Base-by-base conservation (phyloP, 805 yeast genomes). In the Wickerhamiella sorbophila region DNA sequence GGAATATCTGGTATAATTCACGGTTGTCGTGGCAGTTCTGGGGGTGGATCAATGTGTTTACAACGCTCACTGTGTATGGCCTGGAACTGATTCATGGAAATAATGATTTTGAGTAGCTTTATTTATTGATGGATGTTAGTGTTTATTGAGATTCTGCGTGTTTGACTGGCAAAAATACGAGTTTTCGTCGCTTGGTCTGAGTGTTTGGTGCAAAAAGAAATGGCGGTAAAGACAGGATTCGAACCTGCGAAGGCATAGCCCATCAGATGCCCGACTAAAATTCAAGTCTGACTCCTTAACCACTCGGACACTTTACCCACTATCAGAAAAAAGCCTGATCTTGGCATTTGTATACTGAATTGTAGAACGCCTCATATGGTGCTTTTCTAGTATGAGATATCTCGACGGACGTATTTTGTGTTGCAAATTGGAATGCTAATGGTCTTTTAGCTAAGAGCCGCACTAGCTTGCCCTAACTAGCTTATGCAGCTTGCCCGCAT, bases 1-100 rank as follows among this genome's bases (percentile, higher is more conserved):
- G 46, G 2, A 43, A 43, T 18, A 48, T 52, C 14, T 72, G 35
- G 70, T 77, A 56, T 32, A 56, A 50, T 41, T 52, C 62, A 9
- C 53, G 59, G 16, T 47, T 48, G 43, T 79, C 95, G n/a, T 81
- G 94, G 84, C 86, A 85, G 53, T 82, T 91, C 57, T 88, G 98
- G 97, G 84, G 87, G 53, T 88, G 97, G 97, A 73, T 83, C 44
- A 88, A 88, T 57, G 82, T 88, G 66, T 76, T 79, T 50, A 71
- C 79, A 41, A 81, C 94, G 9, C 63, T 91, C 43, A 64, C 75
- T n/a, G 66, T 91, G 21, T 88, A 88, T 60, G 77, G 79, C 24
- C 66, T 81, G 37, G 98, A 88, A 62, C 65, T 88, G 3, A 3
- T 24, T 6, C 31, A 24, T 10, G 38, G 38, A n/a, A 24, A n/a